phyloP scores from a whole-genome alignment of 1,284 basidiomycete species.

The Chalciporus sp. region DNA sequence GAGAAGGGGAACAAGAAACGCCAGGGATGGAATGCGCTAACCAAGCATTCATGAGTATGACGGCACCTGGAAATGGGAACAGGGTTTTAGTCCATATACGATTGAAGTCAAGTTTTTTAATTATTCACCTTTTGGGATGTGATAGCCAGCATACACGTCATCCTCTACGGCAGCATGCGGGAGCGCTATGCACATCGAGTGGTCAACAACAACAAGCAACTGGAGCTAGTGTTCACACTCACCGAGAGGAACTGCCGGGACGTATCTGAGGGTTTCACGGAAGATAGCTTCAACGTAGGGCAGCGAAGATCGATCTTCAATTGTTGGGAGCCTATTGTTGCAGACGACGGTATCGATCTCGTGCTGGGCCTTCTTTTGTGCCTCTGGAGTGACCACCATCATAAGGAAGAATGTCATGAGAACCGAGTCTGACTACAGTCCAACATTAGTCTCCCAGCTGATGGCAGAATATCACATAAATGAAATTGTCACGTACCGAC shows the following conservation, averaged over 20 bases:
- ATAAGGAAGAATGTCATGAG: constrained; percentile 18
- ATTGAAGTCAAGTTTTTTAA: too few species aligned
- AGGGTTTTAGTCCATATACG: too few species aligned
- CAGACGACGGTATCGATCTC: constrained; percentile 19
- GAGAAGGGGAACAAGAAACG: neutral
- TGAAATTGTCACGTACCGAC: too few species aligned
- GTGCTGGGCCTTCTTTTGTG: constrained; percentile 7
- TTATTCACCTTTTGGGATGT: too few species aligned
- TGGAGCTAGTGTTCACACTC: neutral
- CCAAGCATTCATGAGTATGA: neutral
- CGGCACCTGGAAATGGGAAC: too few species aligned
- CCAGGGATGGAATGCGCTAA: neutral
- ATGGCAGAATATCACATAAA: neutral
- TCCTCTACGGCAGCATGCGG: constrained; percentile 3
- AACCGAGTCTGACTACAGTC: constrained; percentile 7
- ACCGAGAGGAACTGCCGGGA: too few species aligned
- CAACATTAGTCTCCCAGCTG: neutral
- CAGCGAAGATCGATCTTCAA: constrained; percentile 15
- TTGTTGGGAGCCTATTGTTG: constrained; percentile 10
- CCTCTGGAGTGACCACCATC: constrained; percentile 17
- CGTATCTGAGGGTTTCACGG: neutral
- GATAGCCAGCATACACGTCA: neutral
- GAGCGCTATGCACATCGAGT: neutral
- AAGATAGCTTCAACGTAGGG: constrained; percentile 23
- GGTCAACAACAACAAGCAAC: neutral